Evolutionary conservation across 2,329 filamentous ascomycete genomes (phyloP).

Genomic region (Beauveria varroae): DNA sequence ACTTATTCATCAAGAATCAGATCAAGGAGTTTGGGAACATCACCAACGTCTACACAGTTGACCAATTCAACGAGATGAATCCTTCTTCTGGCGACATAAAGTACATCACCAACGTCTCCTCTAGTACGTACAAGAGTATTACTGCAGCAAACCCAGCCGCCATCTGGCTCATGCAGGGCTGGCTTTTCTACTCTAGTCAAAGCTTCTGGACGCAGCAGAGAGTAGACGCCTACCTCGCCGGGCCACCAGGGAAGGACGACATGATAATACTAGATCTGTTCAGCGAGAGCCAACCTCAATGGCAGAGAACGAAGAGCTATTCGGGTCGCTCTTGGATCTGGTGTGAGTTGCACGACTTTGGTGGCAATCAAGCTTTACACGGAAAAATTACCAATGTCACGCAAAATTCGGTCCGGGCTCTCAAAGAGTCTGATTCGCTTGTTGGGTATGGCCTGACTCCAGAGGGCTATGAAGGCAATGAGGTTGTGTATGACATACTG

Average conservation of each 20-base stretch:
- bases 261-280: constrained; percentile 46
- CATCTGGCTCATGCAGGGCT: constrained; percentile 46
- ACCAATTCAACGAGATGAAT: constrained; percentile 45
- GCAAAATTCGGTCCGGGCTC: constrained; percentile 34
- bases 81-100: not conserved
- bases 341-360: constrained; percentile 44
- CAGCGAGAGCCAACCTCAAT: constrained; percentile 41
- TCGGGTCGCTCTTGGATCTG: constrained; percentile 47
- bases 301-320: constrained; percentile 42
- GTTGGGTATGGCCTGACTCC: not conserved
- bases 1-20: constrained; percentile 38
- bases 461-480: constrained; percentile 39
- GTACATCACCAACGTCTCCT: constrained; percentile 9
- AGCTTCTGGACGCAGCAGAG: constrained; percentile 38
- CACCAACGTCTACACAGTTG: constrained; percentile 40
- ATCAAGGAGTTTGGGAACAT: constrained; percentile 38
- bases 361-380: constrained; percentile 41
- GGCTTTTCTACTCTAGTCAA: constrained; percentile 37
- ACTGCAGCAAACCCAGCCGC: constrained; percentile 40
- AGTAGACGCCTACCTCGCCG: constrained; percentile 41
- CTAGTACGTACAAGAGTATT: constrained; percentile 37
- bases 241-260: constrained; percentile 33
- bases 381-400: constrained; percentile 43
- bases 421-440: constrained; percentile 34
- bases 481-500: constrained; percentile 43